Conservation (phyloP, 176 grass and related monocot species). For the Raddia guianensis region DNA sequence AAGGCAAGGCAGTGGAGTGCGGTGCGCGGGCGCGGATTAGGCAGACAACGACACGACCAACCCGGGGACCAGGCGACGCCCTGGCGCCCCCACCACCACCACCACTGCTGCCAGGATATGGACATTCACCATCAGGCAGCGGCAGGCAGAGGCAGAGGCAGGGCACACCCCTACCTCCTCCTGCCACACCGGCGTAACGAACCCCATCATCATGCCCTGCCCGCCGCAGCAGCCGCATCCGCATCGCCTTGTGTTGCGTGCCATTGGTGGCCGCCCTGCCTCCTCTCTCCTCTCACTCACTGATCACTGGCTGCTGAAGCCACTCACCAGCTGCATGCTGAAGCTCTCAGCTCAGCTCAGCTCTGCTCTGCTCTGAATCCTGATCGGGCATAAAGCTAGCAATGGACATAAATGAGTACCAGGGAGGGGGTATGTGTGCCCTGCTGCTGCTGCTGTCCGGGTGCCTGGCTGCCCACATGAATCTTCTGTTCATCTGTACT, state of each 20-base stretch:
- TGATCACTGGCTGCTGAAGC: neutral
- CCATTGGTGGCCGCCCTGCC: constrained; percentile 9
- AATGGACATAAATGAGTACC: constrained; percentile 9
- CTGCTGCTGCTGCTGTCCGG: too few relatives aligned
- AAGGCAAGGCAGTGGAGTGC: too few relatives aligned
- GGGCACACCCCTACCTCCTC: neutral
- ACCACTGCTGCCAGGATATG: constrained; percentile 31
- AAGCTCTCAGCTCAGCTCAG: neutral
- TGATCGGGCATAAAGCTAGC: constrained; percentile 39
- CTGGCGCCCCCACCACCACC: neutral
- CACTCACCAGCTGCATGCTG: neutral
- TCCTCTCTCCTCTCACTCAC: neutral
- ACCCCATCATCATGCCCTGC: constrained; percentile 46
- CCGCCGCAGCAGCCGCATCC: neutral
- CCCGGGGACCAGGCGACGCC: constrained; percentile 45
- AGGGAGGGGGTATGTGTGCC: neutral
- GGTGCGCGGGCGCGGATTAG: neutral
- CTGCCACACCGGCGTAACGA: constrained; percentile 45
- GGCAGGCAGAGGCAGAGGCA: neutral
- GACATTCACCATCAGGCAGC: constrained; percentile 32
- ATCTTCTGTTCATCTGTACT: constrained; percentile 56
- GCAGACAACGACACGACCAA: constrained; percentile 43
- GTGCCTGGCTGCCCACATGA: constrained; percentile 40
- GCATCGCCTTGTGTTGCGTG: constrained; percentile 41
- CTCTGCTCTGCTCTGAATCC: neutral